Evolutionary conservation across 176 grass and related monocot genomes (phyloP), one percentile per base, ranked within the genome.

Genomic region (Zea luxurians): DNA sequence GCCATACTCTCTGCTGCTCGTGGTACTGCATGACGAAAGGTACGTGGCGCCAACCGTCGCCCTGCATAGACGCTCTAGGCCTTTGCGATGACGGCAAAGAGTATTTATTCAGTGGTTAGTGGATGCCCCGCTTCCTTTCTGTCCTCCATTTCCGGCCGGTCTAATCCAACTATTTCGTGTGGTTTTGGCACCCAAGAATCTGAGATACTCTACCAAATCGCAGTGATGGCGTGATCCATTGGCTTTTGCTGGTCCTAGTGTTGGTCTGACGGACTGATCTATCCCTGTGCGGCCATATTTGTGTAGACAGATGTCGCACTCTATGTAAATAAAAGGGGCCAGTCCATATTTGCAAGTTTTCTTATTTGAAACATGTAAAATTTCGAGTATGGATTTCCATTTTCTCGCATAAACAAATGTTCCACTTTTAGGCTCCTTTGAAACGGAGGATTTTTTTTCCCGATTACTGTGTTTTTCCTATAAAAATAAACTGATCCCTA

Each of bases 41-140:
- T 73, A 75, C 67, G 43, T 38, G 50, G 16, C 83, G 67, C 83
- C 87, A 85, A 82, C 78, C 77, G 37, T 73, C 73, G 8, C 49
- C 43, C 15, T 66, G 61, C 2, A 2, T 42, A 17, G 71, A 66
- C 57, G 64, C 48, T 77, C 55, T 41, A 57, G 65, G 59, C 41
- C 65, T 5, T 5, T 50, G 65, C 8, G 52, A 21, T 16, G 77
- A 36, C 15, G 86, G 82, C 82, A 80, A 88, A 57, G n/a, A 49
- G 64, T 49, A 60, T 80, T 63, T 27, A 27, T 27, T 13, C 10
- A 46, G 20, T 74, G 44, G 59, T 16, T 62, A 52, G 27, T 20
- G 6, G 5, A 38, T 34, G 63, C 13, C 54, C 58, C 41, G 6
- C 15, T 73, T 7, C 4, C 11, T 6, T 40, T 11, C 11, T 9